These are phyloP conservation scores for Blastocystis sp. DNA, from an alignment of 352 stramenopile genomes.

Conservation along the genomic window DNA sequence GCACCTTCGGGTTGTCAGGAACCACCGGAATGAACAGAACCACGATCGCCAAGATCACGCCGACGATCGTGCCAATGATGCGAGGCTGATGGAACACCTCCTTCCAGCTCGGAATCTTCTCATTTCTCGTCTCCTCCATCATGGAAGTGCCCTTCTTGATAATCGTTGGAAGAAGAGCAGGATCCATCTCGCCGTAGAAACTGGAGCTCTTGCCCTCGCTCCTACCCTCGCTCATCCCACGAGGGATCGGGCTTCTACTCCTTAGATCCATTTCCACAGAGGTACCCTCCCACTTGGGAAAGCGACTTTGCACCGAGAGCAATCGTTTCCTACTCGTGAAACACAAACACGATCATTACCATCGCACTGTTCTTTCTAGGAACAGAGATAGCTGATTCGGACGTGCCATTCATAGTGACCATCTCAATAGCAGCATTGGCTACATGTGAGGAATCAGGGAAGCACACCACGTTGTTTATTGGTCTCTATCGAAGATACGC, in stretches of 20 bases:
- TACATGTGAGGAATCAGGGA: too few relatives aligned
- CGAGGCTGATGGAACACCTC: neutral
- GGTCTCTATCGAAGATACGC: too few relatives aligned
- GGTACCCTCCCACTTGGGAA: constrained; percentile 2
- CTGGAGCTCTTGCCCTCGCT: neutral
- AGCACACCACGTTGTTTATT: too few relatives aligned
- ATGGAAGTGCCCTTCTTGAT: constrained; percentile 35
- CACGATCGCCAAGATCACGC: constrained; percentile 3
- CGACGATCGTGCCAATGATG: constrained; percentile 1
- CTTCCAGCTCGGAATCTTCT: neutral
- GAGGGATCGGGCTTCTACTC: neutral
- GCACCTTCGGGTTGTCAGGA: constrained; percentile 12
- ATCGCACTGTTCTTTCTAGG: constrained; percentile 6
- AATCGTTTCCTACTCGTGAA: constrained; percentile 23
- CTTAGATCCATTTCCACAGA: neutral
- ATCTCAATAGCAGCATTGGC: neutral
- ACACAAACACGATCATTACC: neutral
- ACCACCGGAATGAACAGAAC: constrained; percentile 26
- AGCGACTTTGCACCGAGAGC: neutral
- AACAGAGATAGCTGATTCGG: neutral
- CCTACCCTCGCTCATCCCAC: neutral
- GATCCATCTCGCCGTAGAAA: constrained; percentile 55
- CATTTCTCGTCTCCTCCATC: constrained; percentile 1
- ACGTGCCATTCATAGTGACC: neutral
- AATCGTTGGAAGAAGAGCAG: constrained; percentile 32